phyloP scores from a whole-genome alignment of 441 rosid species.

The Pelargonium citronellum region DNA sequence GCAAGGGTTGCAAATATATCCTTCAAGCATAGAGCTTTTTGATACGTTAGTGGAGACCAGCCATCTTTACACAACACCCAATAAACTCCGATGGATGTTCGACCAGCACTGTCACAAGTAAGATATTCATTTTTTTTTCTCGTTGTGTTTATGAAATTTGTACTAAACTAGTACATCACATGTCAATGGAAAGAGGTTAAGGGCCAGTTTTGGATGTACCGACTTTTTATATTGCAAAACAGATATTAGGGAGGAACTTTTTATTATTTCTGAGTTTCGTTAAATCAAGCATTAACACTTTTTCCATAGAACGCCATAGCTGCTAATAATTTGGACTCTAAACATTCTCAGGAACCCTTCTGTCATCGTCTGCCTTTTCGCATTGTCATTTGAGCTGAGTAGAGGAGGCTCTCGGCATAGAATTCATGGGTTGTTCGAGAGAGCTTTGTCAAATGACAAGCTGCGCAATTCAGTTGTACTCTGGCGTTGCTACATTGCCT shows the following conservation, averaged over 20 bases:
- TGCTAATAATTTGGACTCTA: slow-evolving; percentile 7
- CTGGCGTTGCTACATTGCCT: slow-evolving; percentile 83
- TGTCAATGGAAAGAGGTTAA: too few relatives aligned
- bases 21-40: slow-evolving; percentile 60
- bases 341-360: slow-evolving; percentile 61
- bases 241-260: too few relatives aligned
- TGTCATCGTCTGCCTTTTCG: slow-evolving; percentile 64
- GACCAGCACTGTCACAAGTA: slow-evolving; percentile 73
- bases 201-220: too few relatives aligned
- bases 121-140: slow-evolving; percentile 18
- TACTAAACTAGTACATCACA: too few relatives aligned
- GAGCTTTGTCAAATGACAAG: slow-evolving; percentile 64
- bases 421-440: slow-evolving; percentile 80
- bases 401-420: slow-evolving; percentile 62
- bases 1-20: slow-evolving; percentile 73
- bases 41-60: slow-evolving; percentile 54
- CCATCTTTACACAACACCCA: slow-evolving; percentile 68
- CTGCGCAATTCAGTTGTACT: slow-evolving; percentile 54
- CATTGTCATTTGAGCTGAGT: slow-evolving; percentile 74
- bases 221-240: too few relatives aligned
- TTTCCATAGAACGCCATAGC: neutral
- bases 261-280: neutral
- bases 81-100: slow-evolving; percentile 61
- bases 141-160: neutral
- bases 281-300: neutral